A percentile compares a stretch with the other conserved stretches of the same genome.
Evolutionary conservation across 2,329 filamentous ascomycete genomes (phyloP).

Genomic region (Colletotrichum cereale): DNA sequence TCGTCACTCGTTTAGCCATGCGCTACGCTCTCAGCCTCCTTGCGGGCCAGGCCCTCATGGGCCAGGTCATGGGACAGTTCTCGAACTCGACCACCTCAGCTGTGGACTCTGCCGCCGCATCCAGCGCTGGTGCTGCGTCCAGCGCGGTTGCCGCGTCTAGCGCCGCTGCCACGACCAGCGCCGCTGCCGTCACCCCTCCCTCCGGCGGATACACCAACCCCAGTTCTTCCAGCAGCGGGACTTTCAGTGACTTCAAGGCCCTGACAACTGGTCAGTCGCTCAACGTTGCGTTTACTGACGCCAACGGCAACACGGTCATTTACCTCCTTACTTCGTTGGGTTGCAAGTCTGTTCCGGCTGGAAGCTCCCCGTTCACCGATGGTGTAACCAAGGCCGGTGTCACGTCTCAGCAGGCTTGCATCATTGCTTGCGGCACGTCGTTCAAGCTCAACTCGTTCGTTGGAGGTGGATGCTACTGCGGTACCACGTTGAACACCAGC

Average conservation of each 20-base stretch:
- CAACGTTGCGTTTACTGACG: accelerated
- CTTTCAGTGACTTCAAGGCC: neutral
- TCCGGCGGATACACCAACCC: neutral
- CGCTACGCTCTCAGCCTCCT: slow-evolving; percentile 23
- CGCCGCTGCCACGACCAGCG: neutral
- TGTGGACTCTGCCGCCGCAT: neutral
- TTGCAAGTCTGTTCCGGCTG: neutral
- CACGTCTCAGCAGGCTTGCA: accelerated
- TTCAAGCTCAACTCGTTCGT: neutral
- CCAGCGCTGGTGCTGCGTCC: neutral
- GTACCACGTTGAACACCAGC: accelerated
- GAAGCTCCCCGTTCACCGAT: neutral
- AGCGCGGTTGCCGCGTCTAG: neutral
- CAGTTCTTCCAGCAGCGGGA: neutral
- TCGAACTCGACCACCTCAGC: slow-evolving; percentile 19
- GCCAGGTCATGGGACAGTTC: slow-evolving; percentile 1
- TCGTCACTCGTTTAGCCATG: slow-evolving; percentile 33
- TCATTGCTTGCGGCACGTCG: neutral
- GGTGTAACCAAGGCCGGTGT: neutral
- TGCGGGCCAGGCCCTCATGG: slow-evolving; percentile 24
- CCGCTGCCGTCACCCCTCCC: neutral
- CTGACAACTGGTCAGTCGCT: neutral
- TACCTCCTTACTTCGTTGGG: neutral
- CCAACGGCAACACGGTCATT: neutral
- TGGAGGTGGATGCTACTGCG: neutral